phyloP scores from a whole-genome alignment of 306 rosid species.

The Elaeagnus macrophylla region DNA sequence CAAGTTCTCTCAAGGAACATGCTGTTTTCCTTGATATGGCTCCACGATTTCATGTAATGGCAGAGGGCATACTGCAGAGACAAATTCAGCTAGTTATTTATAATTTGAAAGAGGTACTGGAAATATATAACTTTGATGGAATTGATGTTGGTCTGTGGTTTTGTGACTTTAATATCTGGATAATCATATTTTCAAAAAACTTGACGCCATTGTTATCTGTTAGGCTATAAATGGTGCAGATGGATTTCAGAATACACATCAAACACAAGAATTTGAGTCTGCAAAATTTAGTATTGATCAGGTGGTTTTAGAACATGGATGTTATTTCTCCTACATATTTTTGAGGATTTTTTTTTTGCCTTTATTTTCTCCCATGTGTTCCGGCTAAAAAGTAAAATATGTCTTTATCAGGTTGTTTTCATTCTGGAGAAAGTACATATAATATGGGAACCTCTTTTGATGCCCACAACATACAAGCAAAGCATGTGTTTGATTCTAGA shows the following conservation, averaged over 20 bases:
- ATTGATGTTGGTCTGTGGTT: constrained; percentile 6
- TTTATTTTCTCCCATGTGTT: constrained; percentile 10
- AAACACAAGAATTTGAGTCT: constrained; percentile 58
- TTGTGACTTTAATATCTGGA: constrained; percentile 6
- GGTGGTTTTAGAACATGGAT: constrained; percentile 53
- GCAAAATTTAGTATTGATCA: constrained; percentile 84
- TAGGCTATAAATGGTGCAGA: constrained; percentile 84
- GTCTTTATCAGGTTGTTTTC: constrained; percentile 67
- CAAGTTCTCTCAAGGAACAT: constrained; percentile 75
- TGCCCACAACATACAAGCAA: constrained; percentile 70
- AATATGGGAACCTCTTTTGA: constrained; percentile 89
- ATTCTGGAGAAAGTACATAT: constrained; percentile 80
- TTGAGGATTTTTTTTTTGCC: neutral
- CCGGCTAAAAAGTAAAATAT: constrained; percentile 12
- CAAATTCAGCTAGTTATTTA: constrained; percentile 69
- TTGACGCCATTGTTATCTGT: constrained; percentile 12
- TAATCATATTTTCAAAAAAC: constrained; percentile 11
- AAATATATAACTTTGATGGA: neutral
- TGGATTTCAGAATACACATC: constrained; percentile 94
- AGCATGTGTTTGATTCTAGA: constrained; percentile 74
- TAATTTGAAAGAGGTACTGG: constrained; percentile 74
- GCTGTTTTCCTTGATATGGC: constrained; percentile 86
- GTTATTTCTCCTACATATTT: constrained; percentile 2
- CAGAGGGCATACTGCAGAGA: constrained; percentile 74
- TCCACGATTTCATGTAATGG: constrained; percentile 77